Evolutionary conservation across 177 flowering plant species (phyloP), one percentile per base, ranked within the genome.

Genomic region (Vitis hybrid): DNA sequence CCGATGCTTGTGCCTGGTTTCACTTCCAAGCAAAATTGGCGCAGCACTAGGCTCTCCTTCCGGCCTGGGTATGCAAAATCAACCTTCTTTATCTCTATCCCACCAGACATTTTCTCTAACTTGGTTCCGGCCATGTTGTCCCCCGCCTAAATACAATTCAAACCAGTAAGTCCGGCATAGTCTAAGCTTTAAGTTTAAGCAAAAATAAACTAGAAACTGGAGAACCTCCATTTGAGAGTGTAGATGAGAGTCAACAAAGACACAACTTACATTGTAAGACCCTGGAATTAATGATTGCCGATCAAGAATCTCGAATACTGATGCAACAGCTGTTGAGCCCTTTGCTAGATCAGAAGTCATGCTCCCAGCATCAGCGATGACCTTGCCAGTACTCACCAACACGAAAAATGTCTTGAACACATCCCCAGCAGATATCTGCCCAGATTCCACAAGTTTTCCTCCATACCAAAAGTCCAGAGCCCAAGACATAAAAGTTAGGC

Each of bases 311-410:
- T 84, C 72, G 55, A 94, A 93, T 33, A 94, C 90, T 0, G 97
- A 89, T 11, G 93, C 86, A 6, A 92, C 83, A 1, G 97, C 95
- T 0, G 88, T 75, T 2, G 97, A 83, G 3, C 99, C 94, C 75
- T 86, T 93, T 20, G 96, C 97, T 22, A 94, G 73, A 70, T 93
- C 97, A 18, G 97, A 84, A 1, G 97, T 94, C 99, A 93, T 93
- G 81, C 97, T 94, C 15, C 99, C 99, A 2, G 99, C 98, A 1
- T 94, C 98, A 7, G 97, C 99, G 49, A 94, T 91, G 29, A 94
- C 98, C 70, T 86, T 93, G 0, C 99, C 98, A 1, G 97, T 94
- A 73, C 96, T 93, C 1, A 94, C 97, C 77, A 93, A 70, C 19
- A 94, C 79, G 78, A 91, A 91, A 73, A 93, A 94, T 3, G 98